These are phyloP conservation scores for Alternaria novae-zelandiae DNA, from an alignment of 2,329 filamentous ascomycete species.

Conservation along the genomic window DNA sequence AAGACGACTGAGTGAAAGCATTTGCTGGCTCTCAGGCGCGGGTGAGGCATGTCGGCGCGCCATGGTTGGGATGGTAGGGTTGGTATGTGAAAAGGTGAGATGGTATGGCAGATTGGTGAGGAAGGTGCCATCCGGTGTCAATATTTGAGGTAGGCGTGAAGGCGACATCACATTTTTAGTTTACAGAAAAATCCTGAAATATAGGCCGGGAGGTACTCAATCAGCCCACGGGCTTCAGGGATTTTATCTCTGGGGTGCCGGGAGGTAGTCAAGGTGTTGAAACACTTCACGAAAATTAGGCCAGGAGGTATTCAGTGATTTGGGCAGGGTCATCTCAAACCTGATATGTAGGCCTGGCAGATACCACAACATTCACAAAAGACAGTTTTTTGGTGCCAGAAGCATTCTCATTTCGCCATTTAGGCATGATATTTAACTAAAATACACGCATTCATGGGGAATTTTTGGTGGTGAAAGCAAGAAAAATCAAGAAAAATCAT, in stretches of 20 bases:
- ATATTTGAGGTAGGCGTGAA: neutral
- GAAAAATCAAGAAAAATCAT: neutral
- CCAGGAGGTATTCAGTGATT: neutral
- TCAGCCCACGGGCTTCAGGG: neutral
- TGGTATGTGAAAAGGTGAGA: neutral
- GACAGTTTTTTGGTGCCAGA: constrained; percentile 9
- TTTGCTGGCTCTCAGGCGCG: constrained; percentile 34
- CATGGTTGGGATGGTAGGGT: constrained; percentile 16
- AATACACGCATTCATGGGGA: constrained; percentile 9
- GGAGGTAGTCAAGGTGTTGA: neutral
- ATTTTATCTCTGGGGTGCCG: neutral
- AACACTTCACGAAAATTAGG: neutral
- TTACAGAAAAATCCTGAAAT: neutral
- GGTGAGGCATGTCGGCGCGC: constrained; percentile 17
- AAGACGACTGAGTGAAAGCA: constrained; percentile 23
- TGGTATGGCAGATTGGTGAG: neutral
- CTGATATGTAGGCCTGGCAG: neutral
- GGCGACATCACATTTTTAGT: neutral
- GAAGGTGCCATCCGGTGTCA: neutral
- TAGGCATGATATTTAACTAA: constrained; percentile 8
- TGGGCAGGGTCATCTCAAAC: neutral
- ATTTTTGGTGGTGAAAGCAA: neutral
- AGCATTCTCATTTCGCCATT: constrained; percentile 19
- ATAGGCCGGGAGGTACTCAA: neutral
- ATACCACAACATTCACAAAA: neutral